Evolutionary conservation across 177 flowering plant genomes (phyloP).

Genomic region (Vitis hybrid): DNA sequence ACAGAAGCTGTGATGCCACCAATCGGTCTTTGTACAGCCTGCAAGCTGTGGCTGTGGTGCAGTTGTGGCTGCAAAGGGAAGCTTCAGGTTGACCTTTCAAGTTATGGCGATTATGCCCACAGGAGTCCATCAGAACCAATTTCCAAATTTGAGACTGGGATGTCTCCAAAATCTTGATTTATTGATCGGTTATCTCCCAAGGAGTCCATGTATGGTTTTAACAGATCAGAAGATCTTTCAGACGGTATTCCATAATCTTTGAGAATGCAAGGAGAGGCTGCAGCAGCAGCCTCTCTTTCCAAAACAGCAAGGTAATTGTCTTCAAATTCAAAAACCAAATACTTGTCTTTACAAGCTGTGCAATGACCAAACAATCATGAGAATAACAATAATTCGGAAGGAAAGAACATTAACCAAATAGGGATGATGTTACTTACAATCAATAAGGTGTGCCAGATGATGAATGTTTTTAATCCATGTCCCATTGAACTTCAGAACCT

Average conservation of each 20-base stretch:
- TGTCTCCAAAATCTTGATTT: slow-evolving; percentile 51
- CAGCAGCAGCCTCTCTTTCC: slow-evolving; percentile 70
- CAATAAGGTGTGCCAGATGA: slow-evolving; percentile 88
- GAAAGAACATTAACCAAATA: slow-evolving; percentile 1
- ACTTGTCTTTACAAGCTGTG: slow-evolving; percentile 76
- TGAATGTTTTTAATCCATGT: slow-evolving; percentile 69
- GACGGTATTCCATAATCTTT: slow-evolving; percentile 85
- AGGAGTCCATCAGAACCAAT: slow-evolving; percentile 81
- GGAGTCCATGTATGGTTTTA: slow-evolving; percentile 65
- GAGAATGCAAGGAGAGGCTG: slow-evolving; percentile 64
- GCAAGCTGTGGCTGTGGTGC: no score
- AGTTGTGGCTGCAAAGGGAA: neutral
- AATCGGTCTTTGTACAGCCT: neutral
- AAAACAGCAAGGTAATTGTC: slow-evolving; percentile 80
- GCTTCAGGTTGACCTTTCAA: neutral
- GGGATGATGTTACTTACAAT: slow-evolving; percentile 51
- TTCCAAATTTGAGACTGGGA: slow-evolving; percentile 69
- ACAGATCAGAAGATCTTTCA: slow-evolving; percentile 75
- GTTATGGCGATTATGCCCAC: slow-evolving; percentile 56
- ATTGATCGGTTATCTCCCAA: slow-evolving; percentile 34
- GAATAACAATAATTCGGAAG: neutral
- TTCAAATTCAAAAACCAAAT: slow-evolving; percentile 87
- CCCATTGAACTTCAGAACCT: slow-evolving; percentile 93
- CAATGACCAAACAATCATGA: slow-evolving; percentile 13
- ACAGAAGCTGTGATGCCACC: neutral